Conservation (phyloP, 78 protist genomes). For the Pelomyxa schiedti region DNA sequence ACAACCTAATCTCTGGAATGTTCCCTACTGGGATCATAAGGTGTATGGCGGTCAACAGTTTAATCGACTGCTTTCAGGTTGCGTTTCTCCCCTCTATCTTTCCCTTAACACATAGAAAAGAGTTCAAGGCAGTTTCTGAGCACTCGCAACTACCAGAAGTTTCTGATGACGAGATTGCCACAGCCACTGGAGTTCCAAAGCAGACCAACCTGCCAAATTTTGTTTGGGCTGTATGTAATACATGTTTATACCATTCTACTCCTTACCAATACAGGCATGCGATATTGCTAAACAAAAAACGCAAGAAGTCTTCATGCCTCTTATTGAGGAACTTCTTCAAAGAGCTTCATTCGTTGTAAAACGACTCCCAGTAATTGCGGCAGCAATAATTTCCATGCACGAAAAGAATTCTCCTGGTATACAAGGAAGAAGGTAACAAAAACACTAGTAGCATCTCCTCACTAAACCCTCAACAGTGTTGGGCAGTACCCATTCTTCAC, state of each 20-base stretch:
- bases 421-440: too few species aligned
- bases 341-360: constrained; percentile 53
- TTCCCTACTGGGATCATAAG: constrained; percentile 51
- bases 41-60: constrained; percentile 67
- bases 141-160: constrained; percentile 43
- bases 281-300: constrained; percentile 40
- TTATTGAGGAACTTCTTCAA: constrained; percentile 48
- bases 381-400: constrained; percentile 22
- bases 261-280: constrained; percentile 7
- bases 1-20: constrained; percentile 41
- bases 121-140: constrained; percentile 60
- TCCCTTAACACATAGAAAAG: too few species aligned
- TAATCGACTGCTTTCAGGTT: constrained; percentile 50
- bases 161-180: constrained; percentile 49
- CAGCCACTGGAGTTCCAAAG: constrained; percentile 56
- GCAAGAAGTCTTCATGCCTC: constrained; percentile 42
- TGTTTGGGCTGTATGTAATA: constrained; percentile 42
- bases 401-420: too few species aligned
- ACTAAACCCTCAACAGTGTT: too few species aligned
- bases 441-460: too few species aligned
- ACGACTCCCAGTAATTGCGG: constrained; percentile 37
- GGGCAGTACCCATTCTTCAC: constrained; percentile 55
- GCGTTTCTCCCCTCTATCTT: too few species aligned
- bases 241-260: not conserved
- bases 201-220: constrained; percentile 54